Base-by-base conservation (phyloP, 805 yeast species). In the Barnettozyma sucrosica region DNA sequence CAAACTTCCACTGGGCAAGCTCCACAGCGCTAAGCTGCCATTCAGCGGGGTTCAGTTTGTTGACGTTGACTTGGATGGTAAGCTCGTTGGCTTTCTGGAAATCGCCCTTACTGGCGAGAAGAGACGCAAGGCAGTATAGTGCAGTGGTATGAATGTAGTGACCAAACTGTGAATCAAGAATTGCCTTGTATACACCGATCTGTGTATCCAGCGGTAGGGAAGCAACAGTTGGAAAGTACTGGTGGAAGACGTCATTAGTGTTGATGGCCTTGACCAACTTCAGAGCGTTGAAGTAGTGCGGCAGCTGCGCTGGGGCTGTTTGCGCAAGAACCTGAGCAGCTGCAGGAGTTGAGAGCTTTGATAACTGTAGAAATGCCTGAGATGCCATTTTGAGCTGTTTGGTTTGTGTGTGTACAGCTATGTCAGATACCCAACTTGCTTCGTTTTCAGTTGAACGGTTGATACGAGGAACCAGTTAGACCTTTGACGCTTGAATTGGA, bases 11-110 rank as follows among this genome's bases (percentile, higher is more conserved):
- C 6, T n/a, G 7, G 1, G 32, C 18, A n/a, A 47, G 33, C 2
- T 33, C 46, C 4, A 20, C 7, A 5, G 36, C 21, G 32, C 44
- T 34, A 18, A 47, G 23, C 25, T 47, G 50, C 50, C 50, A 47
- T 19, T 47, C 50, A 5, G 37, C 46, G 16, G 50, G 50, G 21
- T 47, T 47, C n/a, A 47, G n/a, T 13, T 47, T 47, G 30, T 43
- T 43, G n/a, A 47, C 21, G n/a, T 38, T 47, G 16, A 47, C n/a
- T 28, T 43, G 47, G 6, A 39, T 19, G 16, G 43, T 25, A 19
- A 24, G 37, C 4, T 43, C 41, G 25, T 40, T 47, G 11, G 50
- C 50, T 11, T 8, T 32, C 7, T 10, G 14, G 33, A 33, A 47
- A 9, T 47, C 41, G 4, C 23, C 16, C 7, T 34, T 18, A 7